phyloP scores from a whole-genome alignment of 306 rosid genomes.

The Adenanthera pavonina region DNA sequence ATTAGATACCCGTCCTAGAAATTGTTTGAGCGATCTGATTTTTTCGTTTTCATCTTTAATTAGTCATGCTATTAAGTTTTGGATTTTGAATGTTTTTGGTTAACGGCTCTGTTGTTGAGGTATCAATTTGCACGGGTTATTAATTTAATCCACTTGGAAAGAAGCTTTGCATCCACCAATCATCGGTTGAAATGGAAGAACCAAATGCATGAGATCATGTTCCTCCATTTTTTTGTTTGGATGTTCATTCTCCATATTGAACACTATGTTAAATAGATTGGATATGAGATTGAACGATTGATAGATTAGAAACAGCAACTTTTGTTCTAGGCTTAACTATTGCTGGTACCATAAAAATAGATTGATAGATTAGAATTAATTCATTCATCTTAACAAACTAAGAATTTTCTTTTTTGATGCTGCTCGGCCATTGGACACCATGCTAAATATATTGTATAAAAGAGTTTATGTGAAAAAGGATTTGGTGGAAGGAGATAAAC shows the following conservation, averaged over 20 bases:
- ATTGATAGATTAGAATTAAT: too few species aligned
- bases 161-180: background rate
- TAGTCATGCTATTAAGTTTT: conserved; percentile 37
- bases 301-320: background rate
- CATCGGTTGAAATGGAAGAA: background rate
- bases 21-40: conserved; percentile 17
- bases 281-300: background rate
- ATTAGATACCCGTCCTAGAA: conserved; percentile 1
- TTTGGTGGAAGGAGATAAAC: too few species aligned
- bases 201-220: background rate
- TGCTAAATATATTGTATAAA: too few species aligned
- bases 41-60: conserved; percentile 26
- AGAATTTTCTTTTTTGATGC: too few species aligned
- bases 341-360: too few species aligned
- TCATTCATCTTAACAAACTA: too few species aligned
- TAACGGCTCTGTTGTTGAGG: background rate
- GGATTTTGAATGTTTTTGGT: conserved; percentile 35
- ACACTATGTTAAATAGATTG: background rate
- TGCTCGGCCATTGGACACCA: too few species aligned
- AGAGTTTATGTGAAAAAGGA: too few species aligned
- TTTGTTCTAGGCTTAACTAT: too few species aligned
- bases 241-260: background rate
- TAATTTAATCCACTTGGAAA: background rate
- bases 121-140: background rate
- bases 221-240: background rate